A percentile compares a stretch with the other conserved stretches of the same genome.
Conservation (phyloP, 2,329 filamentous ascomycete species). For the Bipolaris bicolor region DNA sequence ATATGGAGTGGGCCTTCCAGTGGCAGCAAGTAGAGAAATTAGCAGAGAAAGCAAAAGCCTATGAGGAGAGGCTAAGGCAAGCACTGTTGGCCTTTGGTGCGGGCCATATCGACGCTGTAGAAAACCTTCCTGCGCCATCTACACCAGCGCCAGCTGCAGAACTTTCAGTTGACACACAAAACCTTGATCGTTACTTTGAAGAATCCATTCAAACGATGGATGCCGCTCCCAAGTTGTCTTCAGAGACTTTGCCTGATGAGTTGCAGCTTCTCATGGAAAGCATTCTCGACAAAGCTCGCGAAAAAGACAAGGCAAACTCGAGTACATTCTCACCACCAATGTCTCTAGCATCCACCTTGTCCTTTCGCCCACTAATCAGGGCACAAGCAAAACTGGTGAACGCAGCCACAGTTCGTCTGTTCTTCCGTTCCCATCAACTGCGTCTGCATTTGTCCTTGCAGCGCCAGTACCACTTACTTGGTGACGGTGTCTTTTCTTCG, state of each 20-base stretch:
- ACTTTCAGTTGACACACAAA: conserved; percentile 1
- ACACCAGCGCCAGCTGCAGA: background rate
- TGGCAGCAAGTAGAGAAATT: conserved; percentile 72
- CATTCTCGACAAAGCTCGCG: conserved; percentile 18
- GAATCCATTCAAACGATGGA: conserved; percentile 36
- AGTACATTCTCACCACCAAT: conserved; percentile 60
- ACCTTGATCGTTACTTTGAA: conserved; percentile 35
- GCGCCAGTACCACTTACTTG: conserved; percentile 80
- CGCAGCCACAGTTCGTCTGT: conserved; percentile 73
- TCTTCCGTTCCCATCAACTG: conserved; percentile 77
- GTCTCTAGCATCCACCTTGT: conserved; percentile 67
- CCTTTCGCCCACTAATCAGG: conserved; percentile 74
- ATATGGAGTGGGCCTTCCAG: conserved; percentile 70
- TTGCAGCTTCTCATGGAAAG: conserved; percentile 32
- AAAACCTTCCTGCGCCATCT: background rate
- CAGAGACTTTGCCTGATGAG: conserved; percentile 33
- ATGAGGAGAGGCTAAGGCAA: conserved; percentile 53
- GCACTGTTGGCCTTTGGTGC: conserved; percentile 38
- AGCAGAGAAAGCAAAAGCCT: conserved; percentile 64
- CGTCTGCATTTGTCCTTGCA: conserved; percentile 76
- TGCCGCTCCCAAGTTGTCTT: conserved; percentile 23
- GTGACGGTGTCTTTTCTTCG: conserved; percentile 82
- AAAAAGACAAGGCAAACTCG: background rate
- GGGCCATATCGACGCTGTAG: background rate
- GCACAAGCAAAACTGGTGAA: conserved; percentile 80